Evolutionary conservation across 2,329 filamentous ascomycete genomes (phyloP).

Genomic region (Pseudogymnoascus sp.): DNA sequence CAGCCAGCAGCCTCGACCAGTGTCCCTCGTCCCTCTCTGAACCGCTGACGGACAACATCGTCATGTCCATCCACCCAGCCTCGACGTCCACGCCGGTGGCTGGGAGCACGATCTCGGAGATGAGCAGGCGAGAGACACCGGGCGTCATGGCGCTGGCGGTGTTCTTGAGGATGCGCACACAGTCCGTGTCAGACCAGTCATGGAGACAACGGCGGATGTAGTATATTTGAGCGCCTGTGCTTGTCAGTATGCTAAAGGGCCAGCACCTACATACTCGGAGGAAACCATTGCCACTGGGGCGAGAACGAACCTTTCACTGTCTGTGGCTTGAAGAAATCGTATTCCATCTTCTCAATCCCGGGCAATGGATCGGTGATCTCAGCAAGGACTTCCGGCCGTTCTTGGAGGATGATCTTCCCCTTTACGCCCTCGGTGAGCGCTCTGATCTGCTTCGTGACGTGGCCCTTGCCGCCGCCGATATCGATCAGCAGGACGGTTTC

Average conservation of each 20-base stretch:
- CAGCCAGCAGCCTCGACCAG: constrained; percentile 13
- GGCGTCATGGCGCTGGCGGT: constrained; percentile 27
- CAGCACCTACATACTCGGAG: not conserved
- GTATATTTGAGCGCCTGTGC: constrained; percentile 26
- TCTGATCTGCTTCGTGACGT: constrained; percentile 15
- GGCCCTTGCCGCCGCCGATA: constrained; percentile 17
- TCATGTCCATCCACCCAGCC: constrained; percentile 12
- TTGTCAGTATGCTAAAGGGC: not conserved
- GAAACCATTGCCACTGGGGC: not conserved
- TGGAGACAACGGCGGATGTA: constrained; percentile 34
- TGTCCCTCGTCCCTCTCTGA: constrained; percentile 13
- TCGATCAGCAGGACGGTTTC: constrained; percentile 22
- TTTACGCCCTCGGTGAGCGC: constrained; percentile 9
- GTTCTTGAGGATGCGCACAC: constrained; percentile 28
- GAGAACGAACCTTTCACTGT: constrained; percentile 19
- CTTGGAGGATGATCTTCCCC: constrained; percentile 18
- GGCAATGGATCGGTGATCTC: not conserved
- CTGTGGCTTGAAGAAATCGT: constrained; percentile 29
- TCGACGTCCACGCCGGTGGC: not conserved
- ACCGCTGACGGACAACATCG: constrained; percentile 15
- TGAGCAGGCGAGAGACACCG: constrained; percentile 22
- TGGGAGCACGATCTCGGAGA: constrained; percentile 26
- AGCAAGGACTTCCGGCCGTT: constrained; percentile 14
- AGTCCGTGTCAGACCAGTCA: constrained; percentile 33
- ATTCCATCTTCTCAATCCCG: constrained; percentile 23